These are phyloP conservation scores for Mimosa bimucronata DNA, from an alignment of 306 rosid genomes.

Conservation along the genomic window DNA sequence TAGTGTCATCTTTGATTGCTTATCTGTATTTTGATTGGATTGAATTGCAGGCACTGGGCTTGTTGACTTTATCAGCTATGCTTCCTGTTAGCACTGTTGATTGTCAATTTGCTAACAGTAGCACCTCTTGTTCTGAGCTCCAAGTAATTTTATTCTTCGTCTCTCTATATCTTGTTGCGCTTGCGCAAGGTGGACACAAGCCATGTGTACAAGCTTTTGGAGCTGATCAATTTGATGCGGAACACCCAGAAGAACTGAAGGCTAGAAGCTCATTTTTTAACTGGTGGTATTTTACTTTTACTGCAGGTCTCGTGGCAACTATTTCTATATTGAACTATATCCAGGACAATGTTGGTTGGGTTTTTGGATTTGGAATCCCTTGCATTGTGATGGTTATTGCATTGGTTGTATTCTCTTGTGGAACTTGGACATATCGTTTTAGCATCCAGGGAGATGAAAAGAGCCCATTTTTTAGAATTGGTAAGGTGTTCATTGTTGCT, in stretches of 20 bases:
- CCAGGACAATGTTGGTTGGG: conserved; percentile 62
- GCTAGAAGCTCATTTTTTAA: conserved; percentile 82
- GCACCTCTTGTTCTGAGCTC: conserved; percentile 30
- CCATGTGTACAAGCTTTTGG: conserved; percentile 91
- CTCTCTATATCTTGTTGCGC: conserved; percentile 67
- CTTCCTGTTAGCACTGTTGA: conserved; percentile 38
- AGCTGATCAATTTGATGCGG: conserved; percentile 74
- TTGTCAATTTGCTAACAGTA: conserved; percentile 33
- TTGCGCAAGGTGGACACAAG: conserved; percentile 79
- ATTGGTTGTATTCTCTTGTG: conserved; percentile 53
- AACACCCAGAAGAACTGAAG: conserved; percentile 57
- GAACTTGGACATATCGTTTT: conserved; percentile 57
- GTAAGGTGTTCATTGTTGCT: conserved; percentile 46
- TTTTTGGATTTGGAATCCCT: conserved; percentile 69
- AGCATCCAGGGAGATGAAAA: conserved; percentile 35
- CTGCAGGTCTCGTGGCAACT: conserved; percentile 41
- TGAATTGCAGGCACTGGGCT: conserved; percentile 54
- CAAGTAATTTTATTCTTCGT: conserved; percentile 62
- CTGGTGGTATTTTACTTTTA: conserved; percentile 74
- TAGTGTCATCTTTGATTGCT: background rate
- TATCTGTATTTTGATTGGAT: background rate
- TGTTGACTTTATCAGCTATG: conserved; percentile 57
- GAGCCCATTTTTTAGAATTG: conserved; percentile 49
- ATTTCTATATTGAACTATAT: conserved; percentile 44
- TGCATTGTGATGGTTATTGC: conserved; percentile 54